phyloP scores from a whole-genome alignment of 257 asterid species.

The Solanum rostratum region DNA sequence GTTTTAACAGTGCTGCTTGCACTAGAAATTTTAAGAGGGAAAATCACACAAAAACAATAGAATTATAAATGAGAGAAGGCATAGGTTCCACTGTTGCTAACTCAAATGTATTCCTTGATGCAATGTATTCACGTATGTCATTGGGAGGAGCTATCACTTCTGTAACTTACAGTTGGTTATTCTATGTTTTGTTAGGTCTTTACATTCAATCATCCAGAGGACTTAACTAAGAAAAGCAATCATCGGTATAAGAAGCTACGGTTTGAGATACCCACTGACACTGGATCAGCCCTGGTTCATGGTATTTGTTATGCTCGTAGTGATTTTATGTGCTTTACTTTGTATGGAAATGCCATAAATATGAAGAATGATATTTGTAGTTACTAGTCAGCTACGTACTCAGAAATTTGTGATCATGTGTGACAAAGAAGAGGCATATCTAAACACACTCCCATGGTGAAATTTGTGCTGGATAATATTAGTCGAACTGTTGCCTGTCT shows the following conservation, averaged over 20 bases:
- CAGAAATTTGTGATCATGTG: neutral
- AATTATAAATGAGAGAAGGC: neutral
- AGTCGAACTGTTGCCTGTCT: neutral
- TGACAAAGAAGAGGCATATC: neutral
- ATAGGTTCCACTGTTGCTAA: neutral
- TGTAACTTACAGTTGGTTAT: conserved; percentile 2
- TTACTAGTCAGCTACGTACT: neutral
- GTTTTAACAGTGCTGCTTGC: neutral
- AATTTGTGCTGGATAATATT: neutral
- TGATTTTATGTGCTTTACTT: neutral
- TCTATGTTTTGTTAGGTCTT: conserved; percentile 53
- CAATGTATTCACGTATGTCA: neutral
- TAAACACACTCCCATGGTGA: neutral
- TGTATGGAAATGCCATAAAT: neutral
- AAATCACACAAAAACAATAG: neutral
- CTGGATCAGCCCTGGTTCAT: conserved; percentile 87
- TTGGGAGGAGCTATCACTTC: neutral
- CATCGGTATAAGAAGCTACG: conserved; percentile 61
- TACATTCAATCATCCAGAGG: conserved; percentile 75
- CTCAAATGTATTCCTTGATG: neutral
- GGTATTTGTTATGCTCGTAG: conserved; percentile 30
- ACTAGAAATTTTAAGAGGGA: neutral
- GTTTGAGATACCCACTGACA: conserved; percentile 60
- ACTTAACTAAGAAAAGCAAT: conserved; percentile 47
- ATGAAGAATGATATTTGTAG: neutral